These are phyloP conservation scores for Lactarius hengduanensis DNA, from an alignment of 768 basidiomycete species.

Conservation along the genomic window DNA sequence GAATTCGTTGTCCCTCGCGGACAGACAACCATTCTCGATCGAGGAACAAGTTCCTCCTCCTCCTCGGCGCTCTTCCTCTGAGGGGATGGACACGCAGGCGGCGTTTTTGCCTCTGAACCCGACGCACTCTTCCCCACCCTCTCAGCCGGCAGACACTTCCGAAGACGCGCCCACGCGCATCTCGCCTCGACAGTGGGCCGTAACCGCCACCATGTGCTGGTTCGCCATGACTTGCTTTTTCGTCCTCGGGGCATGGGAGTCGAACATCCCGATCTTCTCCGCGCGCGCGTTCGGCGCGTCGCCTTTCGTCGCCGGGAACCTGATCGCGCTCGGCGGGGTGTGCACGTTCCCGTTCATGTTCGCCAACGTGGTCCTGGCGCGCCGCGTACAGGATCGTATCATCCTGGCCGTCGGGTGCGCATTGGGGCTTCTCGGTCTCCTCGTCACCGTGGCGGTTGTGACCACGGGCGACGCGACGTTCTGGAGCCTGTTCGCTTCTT, in stretches of 20 bases:
- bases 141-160: constrained; percentile 2
- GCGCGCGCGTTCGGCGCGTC: constrained; percentile 51
- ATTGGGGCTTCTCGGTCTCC: constrained; percentile 52
- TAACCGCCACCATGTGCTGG: constrained; percentile 65
- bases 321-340: constrained; percentile 65
- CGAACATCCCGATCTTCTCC: constrained; percentile 63
- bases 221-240: constrained; percentile 70
- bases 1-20: background rate
- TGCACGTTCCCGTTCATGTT: constrained; percentile 66
- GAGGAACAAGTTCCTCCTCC: background rate
- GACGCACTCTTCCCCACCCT: constrained; percentile 1
- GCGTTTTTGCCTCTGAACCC: background rate
- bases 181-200: constrained; percentile 46
- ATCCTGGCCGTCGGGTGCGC: constrained; percentile 53
- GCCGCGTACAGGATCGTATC: constrained; percentile 54
- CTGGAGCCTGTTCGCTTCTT: constrained; percentile 45
- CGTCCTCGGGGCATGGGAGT: constrained; percentile 67
- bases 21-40: background rate
- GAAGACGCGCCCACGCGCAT: constrained; percentile 21
- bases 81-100: background rate
- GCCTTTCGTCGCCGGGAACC: constrained; percentile 65
- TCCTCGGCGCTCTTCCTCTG: constrained; percentile 4
- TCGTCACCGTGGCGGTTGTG: constrained; percentile 51
- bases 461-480: constrained; percentile 43
- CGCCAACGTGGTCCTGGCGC: constrained; percentile 54